Evolutionary conservation across 306 rosid species (phyloP).

Genomic region (Amphicarpaea edgeworthii): DNA sequence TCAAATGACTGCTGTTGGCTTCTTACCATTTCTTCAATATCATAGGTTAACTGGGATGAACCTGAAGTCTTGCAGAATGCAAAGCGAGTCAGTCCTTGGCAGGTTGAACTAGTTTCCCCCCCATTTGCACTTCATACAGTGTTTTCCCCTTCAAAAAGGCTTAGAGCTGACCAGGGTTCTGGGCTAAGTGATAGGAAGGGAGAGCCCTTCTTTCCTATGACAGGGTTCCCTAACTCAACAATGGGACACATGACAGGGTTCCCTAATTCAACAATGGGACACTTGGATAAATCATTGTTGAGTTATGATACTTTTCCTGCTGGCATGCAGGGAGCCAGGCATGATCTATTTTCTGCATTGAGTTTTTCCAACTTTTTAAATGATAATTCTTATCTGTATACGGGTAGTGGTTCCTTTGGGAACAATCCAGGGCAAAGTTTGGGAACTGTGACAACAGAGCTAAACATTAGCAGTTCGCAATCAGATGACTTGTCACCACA

Average conservation of each 20-base stretch:
- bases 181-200: conserved; percentile 54
- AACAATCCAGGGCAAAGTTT: conserved; percentile 51
- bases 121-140: conserved; percentile 49
- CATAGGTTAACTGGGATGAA: conserved; percentile 81
- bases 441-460: conserved; percentile 63
- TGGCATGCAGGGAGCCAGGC: conserved; percentile 99
- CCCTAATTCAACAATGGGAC: conserved; percentile 59
- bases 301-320: conserved; percentile 72
- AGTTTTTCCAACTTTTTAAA: conserved; percentile 50
- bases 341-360: conserved; percentile 58
- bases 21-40: conserved; percentile 32
- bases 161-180: conserved; percentile 49
- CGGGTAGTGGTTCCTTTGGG: conserved; percentile 50
- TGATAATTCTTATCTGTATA: conserved; percentile 45
- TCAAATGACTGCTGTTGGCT: conserved; percentile 26
- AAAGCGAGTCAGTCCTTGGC: conserved; percentile 82
- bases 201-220: conserved; percentile 50
- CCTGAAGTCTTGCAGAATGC: conserved; percentile 66
- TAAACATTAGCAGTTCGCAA: conserved; percentile 65
- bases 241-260: conserved; percentile 52
- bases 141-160: conserved; percentile 58
- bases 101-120: conserved; percentile 61
- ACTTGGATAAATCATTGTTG: conserved; percentile 57
- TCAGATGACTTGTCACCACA: conserved; percentile 66
- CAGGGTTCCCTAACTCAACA: conserved; percentile 54